Evolutionary conservation across 176 grass and related monocot species (phyloP).

Genomic region (Aegilops tauschii): DNA sequence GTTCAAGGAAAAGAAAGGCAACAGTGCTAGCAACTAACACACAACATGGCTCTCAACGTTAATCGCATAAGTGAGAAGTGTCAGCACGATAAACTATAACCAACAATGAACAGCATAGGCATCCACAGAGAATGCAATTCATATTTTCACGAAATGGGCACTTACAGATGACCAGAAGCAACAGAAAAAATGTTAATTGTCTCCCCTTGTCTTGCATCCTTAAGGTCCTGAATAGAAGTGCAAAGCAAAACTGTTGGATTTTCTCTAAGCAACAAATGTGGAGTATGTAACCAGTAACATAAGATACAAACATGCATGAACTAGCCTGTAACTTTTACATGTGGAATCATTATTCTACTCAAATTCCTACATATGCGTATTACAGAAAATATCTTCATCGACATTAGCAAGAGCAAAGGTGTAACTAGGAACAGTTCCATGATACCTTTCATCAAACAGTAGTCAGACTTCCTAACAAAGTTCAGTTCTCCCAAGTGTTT

Average conservation of each 20-base stretch:
- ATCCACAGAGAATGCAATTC: constrained; percentile 11
- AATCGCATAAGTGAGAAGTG: not conserved
- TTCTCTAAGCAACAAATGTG: not conserved
- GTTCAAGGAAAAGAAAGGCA: not conserved
- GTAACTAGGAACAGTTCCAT: constrained; percentile 11
- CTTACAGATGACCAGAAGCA: constrained; percentile 99
- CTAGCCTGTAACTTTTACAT: constrained; percentile 6
- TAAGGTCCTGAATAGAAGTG: constrained; percentile 55
- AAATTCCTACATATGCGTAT: not conserved
- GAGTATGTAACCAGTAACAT: constrained; percentile 8
- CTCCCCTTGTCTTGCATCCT: constrained; percentile 75
- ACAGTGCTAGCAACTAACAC: not conserved
- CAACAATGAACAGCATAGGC: not conserved
- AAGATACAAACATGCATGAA: constrained; percentile 8
- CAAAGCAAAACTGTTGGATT: constrained; percentile 20
- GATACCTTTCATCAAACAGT: not conserved
- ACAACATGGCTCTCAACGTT: constrained; percentile 11
- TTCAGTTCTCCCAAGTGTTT: not conserved
- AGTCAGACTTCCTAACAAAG: constrained; percentile 9
- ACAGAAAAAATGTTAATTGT: constrained; percentile 99
- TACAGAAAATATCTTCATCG: constrained; percentile 13
- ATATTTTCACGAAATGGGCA: constrained; percentile 26
- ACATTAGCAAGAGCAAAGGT: not conserved
- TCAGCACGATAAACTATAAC: constrained; percentile 13
- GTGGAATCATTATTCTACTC: not conserved